Percentiles rank a stretch among this genome's conserved stretches.
phyloP scores from a whole-genome alignment of 805 yeast species.

The Starmera quercuum region DNA sequence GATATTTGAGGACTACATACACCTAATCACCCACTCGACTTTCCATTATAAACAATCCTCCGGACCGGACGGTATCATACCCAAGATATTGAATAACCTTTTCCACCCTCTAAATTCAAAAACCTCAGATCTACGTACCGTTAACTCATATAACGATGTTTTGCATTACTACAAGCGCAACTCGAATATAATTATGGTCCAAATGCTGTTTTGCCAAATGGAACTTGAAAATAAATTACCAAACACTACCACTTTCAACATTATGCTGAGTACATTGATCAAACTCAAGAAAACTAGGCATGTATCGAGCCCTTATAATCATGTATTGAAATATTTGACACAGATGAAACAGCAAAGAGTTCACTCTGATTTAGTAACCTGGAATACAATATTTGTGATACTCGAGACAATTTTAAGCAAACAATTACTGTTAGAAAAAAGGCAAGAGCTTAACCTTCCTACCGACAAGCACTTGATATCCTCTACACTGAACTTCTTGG shows the following conservation, averaged over 20 bases:
- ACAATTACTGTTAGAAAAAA: slow-evolving; percentile 21
- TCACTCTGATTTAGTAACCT: slow-evolving; percentile 28
- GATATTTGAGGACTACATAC: slow-evolving; percentile 25
- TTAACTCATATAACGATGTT: slow-evolving; percentile 27
- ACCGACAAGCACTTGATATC: slow-evolving; percentile 20
- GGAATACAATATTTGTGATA: slow-evolving; percentile 26
- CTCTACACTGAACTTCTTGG: slow-evolving; percentile 17
- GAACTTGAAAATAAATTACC: slow-evolving; percentile 23
- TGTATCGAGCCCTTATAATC: slow-evolving; percentile 19
- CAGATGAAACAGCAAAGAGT: slow-evolving; percentile 22
- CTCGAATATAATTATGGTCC: slow-evolving; percentile 32
- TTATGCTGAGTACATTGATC: slow-evolving; percentile 24
- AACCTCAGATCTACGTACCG: slow-evolving; percentile 22
- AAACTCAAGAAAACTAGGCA: slow-evolving; percentile 21
- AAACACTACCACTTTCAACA: slow-evolving; percentile 30
- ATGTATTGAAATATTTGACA: slow-evolving; percentile 21
- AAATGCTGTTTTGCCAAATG: slow-evolving; percentile 34
- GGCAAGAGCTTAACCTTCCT: slow-evolving; percentile 24
- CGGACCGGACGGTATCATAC: slow-evolving; percentile 27
- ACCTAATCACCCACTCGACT: slow-evolving; percentile 28
- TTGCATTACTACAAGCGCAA: slow-evolving; percentile 30
- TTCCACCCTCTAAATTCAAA: slow-evolving; percentile 29
- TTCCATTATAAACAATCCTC: slow-evolving; percentile 29
- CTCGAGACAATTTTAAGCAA: slow-evolving; percentile 27
- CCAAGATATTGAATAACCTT: slow-evolving; percentile 29